Conservation (phyloP, 148 eudicot genomes). For the Rhododendron simsii region DNA sequence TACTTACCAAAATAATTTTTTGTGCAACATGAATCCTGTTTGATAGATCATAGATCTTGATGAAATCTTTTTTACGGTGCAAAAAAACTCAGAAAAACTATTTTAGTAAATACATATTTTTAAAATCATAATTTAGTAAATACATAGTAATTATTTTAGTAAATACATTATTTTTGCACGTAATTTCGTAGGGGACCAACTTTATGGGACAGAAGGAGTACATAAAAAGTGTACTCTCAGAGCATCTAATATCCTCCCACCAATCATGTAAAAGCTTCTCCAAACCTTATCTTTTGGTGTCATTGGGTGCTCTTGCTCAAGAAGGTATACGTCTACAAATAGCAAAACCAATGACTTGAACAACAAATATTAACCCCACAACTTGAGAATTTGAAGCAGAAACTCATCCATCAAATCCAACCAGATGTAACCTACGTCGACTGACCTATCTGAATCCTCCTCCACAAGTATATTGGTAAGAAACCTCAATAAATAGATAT, state of each 20-base stretch:
- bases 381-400: neutral
- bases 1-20: no score
- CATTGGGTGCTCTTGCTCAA: neutral
- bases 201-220: neutral
- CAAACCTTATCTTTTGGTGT: neutral
- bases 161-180: no score
- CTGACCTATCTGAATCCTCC: neutral
- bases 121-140: no score
- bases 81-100: no score
- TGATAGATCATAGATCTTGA: no score
- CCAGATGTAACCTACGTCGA: neutral
- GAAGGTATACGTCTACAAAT: neutral
- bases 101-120: no score
- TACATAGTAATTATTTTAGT: no score
- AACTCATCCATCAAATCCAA: neutral
- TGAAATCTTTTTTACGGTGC: no score
- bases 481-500: neutral
- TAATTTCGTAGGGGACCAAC: no score
- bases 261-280: neutral
- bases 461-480: neutral
- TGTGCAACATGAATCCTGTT: no score
- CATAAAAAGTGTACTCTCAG: neutral
- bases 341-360: neutral
- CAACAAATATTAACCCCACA: neutral
- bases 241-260: neutral